Conservation (phyloP, 2,329 filamentous ascomycete species). For the Aspergillus uvarum region DNA sequence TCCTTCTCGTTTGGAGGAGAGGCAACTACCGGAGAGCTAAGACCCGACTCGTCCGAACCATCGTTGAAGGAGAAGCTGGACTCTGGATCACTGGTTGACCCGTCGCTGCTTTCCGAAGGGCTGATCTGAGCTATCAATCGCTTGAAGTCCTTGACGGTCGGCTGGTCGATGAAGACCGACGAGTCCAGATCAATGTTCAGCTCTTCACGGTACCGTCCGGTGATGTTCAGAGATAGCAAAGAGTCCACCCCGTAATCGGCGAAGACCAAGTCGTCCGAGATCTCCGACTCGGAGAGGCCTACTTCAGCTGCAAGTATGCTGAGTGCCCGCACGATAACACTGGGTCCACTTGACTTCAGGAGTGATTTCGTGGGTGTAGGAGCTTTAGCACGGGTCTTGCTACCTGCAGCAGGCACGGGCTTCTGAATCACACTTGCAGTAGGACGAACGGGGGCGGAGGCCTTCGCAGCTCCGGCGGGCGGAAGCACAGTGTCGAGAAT, state of each 20-base stretch:
- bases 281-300: constrained; percentile 58
- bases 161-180: constrained; percentile 60
- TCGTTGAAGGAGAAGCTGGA: constrained; percentile 29
- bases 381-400: constrained; percentile 27
- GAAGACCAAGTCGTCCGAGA: constrained; percentile 60
- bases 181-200: constrained; percentile 60
- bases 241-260: constrained; percentile 64
- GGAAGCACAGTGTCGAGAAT: constrained; percentile 45
- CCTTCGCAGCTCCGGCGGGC: constrained; percentile 28
- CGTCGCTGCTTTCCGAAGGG: constrained; percentile 33
- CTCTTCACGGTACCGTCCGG: constrained; percentile 62
- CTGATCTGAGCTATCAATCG: constrained; percentile 48
- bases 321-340: constrained; percentile 37
- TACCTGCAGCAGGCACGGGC: constrained; percentile 24
- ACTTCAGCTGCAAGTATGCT: constrained; percentile 48
- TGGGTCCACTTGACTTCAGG: constrained; percentile 29
- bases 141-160: constrained; percentile 62
- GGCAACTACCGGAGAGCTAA: constrained; percentile 34
- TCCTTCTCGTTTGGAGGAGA: constrained; percentile 30
- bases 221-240: constrained; percentile 60
- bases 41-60: constrained; percentile 30
- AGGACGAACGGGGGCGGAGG: constrained; percentile 24
- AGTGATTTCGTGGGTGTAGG: constrained; percentile 23
- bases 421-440: constrained; percentile 26
- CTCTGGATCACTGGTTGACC: constrained; percentile 30